Base-by-base conservation (phyloP, 805 yeast species). In the Candida taoyuanica region DNA sequence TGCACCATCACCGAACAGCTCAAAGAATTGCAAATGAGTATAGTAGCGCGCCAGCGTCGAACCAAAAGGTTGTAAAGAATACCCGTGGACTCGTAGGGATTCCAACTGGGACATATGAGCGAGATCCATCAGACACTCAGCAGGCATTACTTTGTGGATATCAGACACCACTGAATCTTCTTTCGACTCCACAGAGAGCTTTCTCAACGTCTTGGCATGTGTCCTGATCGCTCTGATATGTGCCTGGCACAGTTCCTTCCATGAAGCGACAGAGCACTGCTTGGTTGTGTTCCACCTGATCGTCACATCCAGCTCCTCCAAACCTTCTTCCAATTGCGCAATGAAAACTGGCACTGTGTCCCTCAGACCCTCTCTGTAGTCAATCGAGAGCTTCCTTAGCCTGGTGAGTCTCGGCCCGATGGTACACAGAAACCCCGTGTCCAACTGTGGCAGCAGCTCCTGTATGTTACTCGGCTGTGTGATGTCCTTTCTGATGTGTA, bases 1-100 rank as follows among this genome's bases (percentile, higher is more conserved):
- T 0, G 80, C 70, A 17, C 68, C 65, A 15, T 68, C 51, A 0
- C 80, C 81, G 36, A 69, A 65, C 3, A 76, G 53, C 52, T 73
- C 73, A 7, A 76, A 49, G 23, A 53, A 60, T 14, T 47, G 36
- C 29, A 73, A 47, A 1, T 44, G 38, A 2, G 52, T 48, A 5
- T 69, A 49, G 2, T 33, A 20, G 3, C 42, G 27, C 0, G 64
- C 49, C 19, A 73, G 54, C n/a, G 52, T 25, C 15, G 45, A 49
- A 17, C 52, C 50, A 31, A 48, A 56, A 4, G 58, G 55, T 11
- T 56, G 51, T 15, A 60, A 29, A 1, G 68, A 49, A 34, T 60
- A 50, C 2, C 65, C 62, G 52, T 68, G 71, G 13, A 75, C 35
- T 26, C 80, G 55, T 5, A 76, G 44, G 5, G 70, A 58, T 32